Evolutionary conservation across 2,329 filamentous ascomycete species (phyloP).

Genomic region (Sporothrix pallida): DNA sequence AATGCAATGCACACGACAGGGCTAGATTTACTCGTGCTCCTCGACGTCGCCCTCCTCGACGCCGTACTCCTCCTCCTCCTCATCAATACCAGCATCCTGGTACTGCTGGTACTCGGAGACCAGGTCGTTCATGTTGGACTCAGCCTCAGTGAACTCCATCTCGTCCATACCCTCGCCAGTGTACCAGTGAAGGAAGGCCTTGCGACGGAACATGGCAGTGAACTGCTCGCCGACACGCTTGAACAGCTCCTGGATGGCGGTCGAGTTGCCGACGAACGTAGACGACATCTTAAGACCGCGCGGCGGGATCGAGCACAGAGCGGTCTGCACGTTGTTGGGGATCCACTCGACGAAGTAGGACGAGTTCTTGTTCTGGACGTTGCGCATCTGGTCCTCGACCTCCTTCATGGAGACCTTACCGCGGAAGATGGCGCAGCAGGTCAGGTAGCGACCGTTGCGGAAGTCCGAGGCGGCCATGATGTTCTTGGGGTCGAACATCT

Average conservation of each 20-base stretch:
- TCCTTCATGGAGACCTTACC: slow-evolving; percentile 99
- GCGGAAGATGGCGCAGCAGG: slow-evolving; percentile 98
- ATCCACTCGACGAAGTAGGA: slow-evolving; percentile 99
- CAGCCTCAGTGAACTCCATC: slow-evolving; percentile 99
- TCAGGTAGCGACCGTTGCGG: slow-evolving; percentile 99
- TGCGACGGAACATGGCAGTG: slow-evolving; percentile 99
- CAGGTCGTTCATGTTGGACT: slow-evolving; percentile 99
- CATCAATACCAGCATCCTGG: slow-evolving; percentile 97
- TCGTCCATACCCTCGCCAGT: slow-evolving; percentile 99
- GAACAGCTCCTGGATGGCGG: slow-evolving; percentile 99
- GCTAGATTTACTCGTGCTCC: slow-evolving; percentile 48
- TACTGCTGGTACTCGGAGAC: slow-evolving; percentile 99
- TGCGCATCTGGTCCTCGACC: slow-evolving; percentile 99
- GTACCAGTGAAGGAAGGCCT: slow-evolving; percentile 99
- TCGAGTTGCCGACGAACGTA: slow-evolving; percentile 99
- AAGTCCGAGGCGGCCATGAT: slow-evolving; percentile 99
- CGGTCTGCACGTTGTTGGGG: slow-evolving; percentile 99
- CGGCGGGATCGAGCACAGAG: slow-evolving; percentile 97
- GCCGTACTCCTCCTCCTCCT: slow-evolving; percentile 95
- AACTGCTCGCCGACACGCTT: slow-evolving; percentile 99
- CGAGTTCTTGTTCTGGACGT: slow-evolving; percentile 99
- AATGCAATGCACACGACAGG: neutral
- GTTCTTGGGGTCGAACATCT: slow-evolving; percentile 99
- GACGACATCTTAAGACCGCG: slow-evolving; percentile 99
- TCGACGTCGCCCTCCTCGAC: slow-evolving; percentile 83